Evolutionary conservation across 2,329 filamentous ascomycete species (phyloP), one percentile per base, ranked within the genome.

Genomic region (Fusarium tanahbumbuense): DNA sequence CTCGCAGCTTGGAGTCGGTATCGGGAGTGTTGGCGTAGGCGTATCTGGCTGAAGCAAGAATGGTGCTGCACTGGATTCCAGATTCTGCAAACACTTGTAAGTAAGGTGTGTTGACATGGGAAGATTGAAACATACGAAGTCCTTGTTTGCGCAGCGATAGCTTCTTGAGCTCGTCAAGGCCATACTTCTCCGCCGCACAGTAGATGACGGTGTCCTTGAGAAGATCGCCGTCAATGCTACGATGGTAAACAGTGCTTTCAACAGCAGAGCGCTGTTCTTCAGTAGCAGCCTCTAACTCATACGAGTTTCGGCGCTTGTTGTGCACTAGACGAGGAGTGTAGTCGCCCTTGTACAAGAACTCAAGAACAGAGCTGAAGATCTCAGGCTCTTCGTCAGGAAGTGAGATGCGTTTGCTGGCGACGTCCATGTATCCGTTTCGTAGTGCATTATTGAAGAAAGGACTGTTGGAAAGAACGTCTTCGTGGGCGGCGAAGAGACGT

Each of bases 281-380:
- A 18, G 77, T 77, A 2, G 81, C 79, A 52, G 89, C 87, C 79
- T 97, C 93, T n/a, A 97, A 83, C 77, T 92, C 91, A 91, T 93
- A 97, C 55, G 88, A 90, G 79, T 93, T 90, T 58, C 88, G 88
- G 69, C 91, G 89, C 83, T 94, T 93, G 82, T 95, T 93, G 81
- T 93, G 93, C 60, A 93, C 82, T 25, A 97, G 86, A 20, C 92
- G 91, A 5, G 94, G 94, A 74, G 91, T 94, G 83, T 97, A 97
- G 81, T 97, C 94, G 70, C 94, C 94, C 82, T 97, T 97, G 87
- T 97, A 97, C 60, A 98, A 89, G 74, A 92, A 97, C 78, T 98
- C 94, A 60, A 98, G 89, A 13, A 98, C 87, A 8, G 92, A 94
- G 10, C 93, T 97, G 80, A 98, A 94, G 76, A 97, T 91, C 78